Base-by-base conservation (phyloP, 2,329 filamentous ascomycete genomes). In the Scytalidium sp. region DNA sequence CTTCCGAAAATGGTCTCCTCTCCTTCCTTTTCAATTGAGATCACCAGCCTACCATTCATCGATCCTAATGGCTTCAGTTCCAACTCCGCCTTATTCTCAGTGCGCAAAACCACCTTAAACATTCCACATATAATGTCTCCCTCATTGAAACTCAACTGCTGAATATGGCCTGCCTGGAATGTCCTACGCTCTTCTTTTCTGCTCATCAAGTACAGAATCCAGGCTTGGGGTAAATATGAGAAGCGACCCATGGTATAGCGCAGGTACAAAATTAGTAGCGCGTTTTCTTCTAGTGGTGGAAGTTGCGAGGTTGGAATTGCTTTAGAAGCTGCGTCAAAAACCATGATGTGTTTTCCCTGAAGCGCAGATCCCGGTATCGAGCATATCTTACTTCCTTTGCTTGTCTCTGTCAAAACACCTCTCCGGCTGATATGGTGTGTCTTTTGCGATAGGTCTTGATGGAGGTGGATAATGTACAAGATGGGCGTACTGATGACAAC, bases 161-260 rank as follows among this genome's bases (percentile, higher is more conserved):
- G 5, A 15, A 50, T 25, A 22, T 50, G 45, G 11, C 27, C 42
- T 27, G 3, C 19, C 4, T n/a, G 19, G 15, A 50, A 50, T 15
- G 47, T 46, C 27, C 15, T 22, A 13, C 32, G 27, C 10, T 22
- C 20, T 8, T 45, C 25, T 3, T 13, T 17, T 3, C 23, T 39
- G 9, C 19, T 19, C 19, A 50, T 32, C 19, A 50, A 17, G 19
- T 29, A 21, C 17, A 50, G 21, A 19, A 46, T 19, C 20, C 32
- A 50, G n/a, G 47, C 47, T 32, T 50, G 47, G 6, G 43, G 43
- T 17, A 46, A 41, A 13, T 11, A 15, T 19, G 47, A 36, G 20
- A 50, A 50, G 17, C 45, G 25, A 21, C 23, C 19, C 42, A 50
- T 45, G 19, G 42, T 50, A 23, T 50, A 20, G 8, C 47, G 29